phyloP scores from a whole-genome alignment of 2,329 filamentous ascomycete genomes.

The Daldinia sp. region DNA sequence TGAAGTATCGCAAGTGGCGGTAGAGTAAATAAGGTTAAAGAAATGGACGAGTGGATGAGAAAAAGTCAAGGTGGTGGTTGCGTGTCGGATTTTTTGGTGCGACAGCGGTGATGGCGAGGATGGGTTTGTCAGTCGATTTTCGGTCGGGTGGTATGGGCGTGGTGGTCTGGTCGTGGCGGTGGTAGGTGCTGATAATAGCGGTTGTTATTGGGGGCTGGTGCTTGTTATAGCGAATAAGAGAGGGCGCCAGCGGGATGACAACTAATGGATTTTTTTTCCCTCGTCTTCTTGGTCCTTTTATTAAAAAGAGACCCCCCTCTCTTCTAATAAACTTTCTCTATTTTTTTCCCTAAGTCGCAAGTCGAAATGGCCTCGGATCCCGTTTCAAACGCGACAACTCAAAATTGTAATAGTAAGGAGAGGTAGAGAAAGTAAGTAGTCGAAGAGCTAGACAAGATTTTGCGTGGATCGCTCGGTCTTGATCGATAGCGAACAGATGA shows the following conservation, averaged over 20 bases:
- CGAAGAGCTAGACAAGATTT: conserved; percentile 3
- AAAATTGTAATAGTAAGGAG: conserved; percentile 11
- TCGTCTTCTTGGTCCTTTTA: conserved; percentile 11
- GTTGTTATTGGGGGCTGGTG: conserved; percentile 42
- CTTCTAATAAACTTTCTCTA: conserved; percentile 12
- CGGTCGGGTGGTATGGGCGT: conserved; percentile 42
- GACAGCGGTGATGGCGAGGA: conserved; percentile 50
- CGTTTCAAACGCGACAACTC: conserved; percentile 14
- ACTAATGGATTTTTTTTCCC: conserved; percentile 22
- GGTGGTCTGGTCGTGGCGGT: conserved; percentile 41
- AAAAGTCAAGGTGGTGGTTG: conserved; percentile 37
- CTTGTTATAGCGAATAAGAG: conserved; percentile 37
- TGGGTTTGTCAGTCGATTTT: conserved; percentile 46
- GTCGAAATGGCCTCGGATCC: conserved; percentile 9
- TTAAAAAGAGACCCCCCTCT: conserved; percentile 13
- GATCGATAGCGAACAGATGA: conserved; percentile 11
- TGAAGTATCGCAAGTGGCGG: conserved; percentile 31
- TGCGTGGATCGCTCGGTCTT: conserved; percentile 20
- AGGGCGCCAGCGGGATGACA: conserved; percentile 27
- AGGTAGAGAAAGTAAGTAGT: conserved; percentile 4
- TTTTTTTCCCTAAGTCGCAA: conserved; percentile 1
- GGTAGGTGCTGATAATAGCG: conserved; percentile 42
- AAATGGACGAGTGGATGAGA: conserved; percentile 24
- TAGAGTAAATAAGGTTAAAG: conserved; percentile 32
- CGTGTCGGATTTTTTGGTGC: conserved; percentile 41